Base-by-base conservation (phyloP, 768 basidiomycete species). In the Galerina sulciceps region DNA sequence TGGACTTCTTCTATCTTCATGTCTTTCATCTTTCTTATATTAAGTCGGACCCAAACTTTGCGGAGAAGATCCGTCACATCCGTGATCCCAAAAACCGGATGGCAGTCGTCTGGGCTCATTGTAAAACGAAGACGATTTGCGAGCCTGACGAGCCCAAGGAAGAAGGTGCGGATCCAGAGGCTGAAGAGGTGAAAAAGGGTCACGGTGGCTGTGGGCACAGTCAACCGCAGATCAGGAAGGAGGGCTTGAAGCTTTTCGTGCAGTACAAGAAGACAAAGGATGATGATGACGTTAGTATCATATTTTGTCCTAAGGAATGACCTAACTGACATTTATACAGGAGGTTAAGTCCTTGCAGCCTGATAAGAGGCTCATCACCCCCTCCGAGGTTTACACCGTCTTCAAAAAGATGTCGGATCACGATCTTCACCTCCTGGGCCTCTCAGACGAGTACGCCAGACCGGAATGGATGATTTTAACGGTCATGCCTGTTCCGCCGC, bases 381-480 rank as follows among this genome's bases (percentile, higher is more conserved):
- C 95, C 2, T 86, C 87, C 4, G 94, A 96, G 67, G 91, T 92
- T n/a, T 92, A 95, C 74, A 90, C 90, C 42, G 88, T 93, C n/a
- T 87, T 99, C 73, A 93, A 93, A 77, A 98, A 98, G 84, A 94
- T 99, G 77, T 85, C 93, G 6, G 88, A 94, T 60, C 83, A 86
- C 11, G 96, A 99, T 70, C 82, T 99, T 14, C 84, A 88, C 62
- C 80, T 95, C 23, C 85, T 99, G 63, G 97, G 97, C 37, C 86
- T 99, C 10, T 96, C 92, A 23, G 93, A 95, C 57, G 93, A 94
- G 70, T 99, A 97, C 70, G 96, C 97, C 6, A 87, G 96, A 41
- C 97, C 97, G 2, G 94, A 98, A 68, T 99, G 97, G 97, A 99
- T 99, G 97, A 97, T 99, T 64, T 78, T 99, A 41, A 99, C 97